Conservation (phyloP, 768 basidiomycete species). For the Rhizopogon roseolus region DNA sequence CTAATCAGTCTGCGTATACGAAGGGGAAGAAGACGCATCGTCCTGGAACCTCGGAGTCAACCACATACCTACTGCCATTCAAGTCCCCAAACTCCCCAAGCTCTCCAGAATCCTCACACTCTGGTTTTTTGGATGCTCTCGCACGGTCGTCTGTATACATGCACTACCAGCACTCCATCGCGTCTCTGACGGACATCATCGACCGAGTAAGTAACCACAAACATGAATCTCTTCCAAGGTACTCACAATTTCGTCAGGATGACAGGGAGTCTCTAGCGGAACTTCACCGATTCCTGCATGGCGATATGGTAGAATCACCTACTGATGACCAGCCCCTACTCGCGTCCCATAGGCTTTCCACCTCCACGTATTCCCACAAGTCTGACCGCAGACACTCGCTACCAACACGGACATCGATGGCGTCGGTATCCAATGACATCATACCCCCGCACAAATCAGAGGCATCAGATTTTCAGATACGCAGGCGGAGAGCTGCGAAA, state of each 20-base stretch:
- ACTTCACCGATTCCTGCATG: conserved; percentile 64
- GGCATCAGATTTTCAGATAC: conserved; percentile 51
- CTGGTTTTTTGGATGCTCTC: conserved; percentile 16
- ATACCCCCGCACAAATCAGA: conserved; percentile 38
- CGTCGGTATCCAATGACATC: conserved; percentile 53
- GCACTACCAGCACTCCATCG: conserved; percentile 77
- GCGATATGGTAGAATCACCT: conserved; percentile 15
- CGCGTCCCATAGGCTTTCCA: conserved; percentile 23
- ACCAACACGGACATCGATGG: conserved; percentile 57
- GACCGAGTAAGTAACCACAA: conserved; percentile 55
- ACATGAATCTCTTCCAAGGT: neutral
- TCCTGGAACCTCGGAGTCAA: conserved; percentile 65
- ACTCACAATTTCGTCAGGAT: conserved; percentile 42
- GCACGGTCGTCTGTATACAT: conserved; percentile 53
- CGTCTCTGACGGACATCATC: conserved; percentile 76
- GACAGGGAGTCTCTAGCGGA: conserved; percentile 71
- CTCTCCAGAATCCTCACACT: conserved; percentile 8
- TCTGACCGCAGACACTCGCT: conserved; percentile 69
- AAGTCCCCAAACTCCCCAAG: conserved; percentile 8
- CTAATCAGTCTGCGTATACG: conserved; percentile 46
- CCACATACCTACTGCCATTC: conserved; percentile 41
- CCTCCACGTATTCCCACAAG: conserved; percentile 36
- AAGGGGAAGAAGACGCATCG: conserved; percentile 41
- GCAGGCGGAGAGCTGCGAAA: conserved; percentile 75
- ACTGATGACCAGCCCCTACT: conserved; percentile 14